A percentile compares a stretch with the other conserved stretches of the same genome.
Conservation (phyloP, 1,284 basidiomycete species). For the Sparassis latifolia region DNA sequence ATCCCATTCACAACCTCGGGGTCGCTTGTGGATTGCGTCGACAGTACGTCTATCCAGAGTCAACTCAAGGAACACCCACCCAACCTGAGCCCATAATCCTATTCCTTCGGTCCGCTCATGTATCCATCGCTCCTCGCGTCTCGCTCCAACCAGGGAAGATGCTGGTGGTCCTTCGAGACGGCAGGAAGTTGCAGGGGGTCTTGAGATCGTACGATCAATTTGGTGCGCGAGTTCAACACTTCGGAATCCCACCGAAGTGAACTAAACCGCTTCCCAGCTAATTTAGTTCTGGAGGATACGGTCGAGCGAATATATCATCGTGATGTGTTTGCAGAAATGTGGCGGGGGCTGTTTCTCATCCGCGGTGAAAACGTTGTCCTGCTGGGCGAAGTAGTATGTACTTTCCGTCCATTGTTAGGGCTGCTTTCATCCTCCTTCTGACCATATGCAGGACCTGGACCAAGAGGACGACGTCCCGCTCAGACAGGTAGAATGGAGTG, state of each 20-base stretch:
- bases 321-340: slow-evolving; percentile 76
- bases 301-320: slow-evolving; percentile 84
- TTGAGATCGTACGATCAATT: slow-evolving; percentile 98
- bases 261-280: slow-evolving; percentile 50
- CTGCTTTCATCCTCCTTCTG: not conserved
- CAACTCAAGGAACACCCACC: slow-evolving; percentile 38
- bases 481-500: slow-evolving; percentile 65
- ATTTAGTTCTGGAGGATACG: slow-evolving; percentile 88
- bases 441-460: slow-evolving; percentile 73
- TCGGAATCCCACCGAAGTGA: not conserved
- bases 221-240: slow-evolving; percentile 49
- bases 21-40: slow-evolving; percentile 94
- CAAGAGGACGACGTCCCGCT: slow-evolving; percentile 85
- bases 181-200: slow-evolving; percentile 93
- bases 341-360: slow-evolving; percentile 88
- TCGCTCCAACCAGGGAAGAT: slow-evolving; percentile 78
- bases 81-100: slow-evolving; percentile 46
- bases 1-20: slow-evolving; percentile 97
- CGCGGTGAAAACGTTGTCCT: slow-evolving; percentile 98
- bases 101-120: slow-evolving; percentile 9
- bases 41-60: slow-evolving; percentile 83
- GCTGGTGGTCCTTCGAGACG: slow-evolving; percentile 93
- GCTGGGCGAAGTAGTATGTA: slow-evolving; percentile 90
- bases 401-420: not conserved
- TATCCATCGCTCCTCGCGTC: slow-evolving; percentile 4